Evolutionary conservation across 2,329 filamentous ascomycete species (phyloP), one percentile per base, ranked within the genome.

Genomic region (Dactylellina leptospora): DNA sequence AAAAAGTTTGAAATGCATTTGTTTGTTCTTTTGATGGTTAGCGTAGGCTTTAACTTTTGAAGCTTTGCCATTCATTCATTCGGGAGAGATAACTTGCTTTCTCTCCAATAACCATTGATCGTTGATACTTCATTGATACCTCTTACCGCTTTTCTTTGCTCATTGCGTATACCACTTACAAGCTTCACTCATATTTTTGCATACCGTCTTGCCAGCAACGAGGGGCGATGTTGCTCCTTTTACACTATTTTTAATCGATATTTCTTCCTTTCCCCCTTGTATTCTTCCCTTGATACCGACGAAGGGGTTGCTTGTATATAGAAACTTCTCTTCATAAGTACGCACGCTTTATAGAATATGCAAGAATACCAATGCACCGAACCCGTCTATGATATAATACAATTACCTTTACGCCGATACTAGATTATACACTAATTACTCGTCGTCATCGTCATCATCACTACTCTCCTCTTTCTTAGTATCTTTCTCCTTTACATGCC

Each of bases 21-120:
- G 22, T 3, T 50, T 45, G 50, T 60, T 27, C 23, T n/a, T 44
- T 53, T 53, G 27, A 22, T 54, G 50, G 50, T 40, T 66, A 66
- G 61, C 61, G 60, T 42, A n/a, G n/a, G n/a, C n/a, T n/a, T n/a
- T n/a, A n/a, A n/a, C n/a, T n/a, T n/a, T n/a, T n/a, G n/a, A n/a
- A n/a, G n/a, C n/a, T n/a, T n/a, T n/a, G n/a, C n/a, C n/a, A n/a
- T n/a, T n/a, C n/a, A n/a, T n/a, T n/a, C n/a, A n/a, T n/a, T n/a
- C n/a, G n/a, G n/a, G n/a, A n/a, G n/a, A n/a, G n/a, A n/a, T n/a
- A n/a, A n/a, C n/a, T n/a, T n/a, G n/a, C n/a, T n/a, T n/a, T n/a
- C n/a, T n/a, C n/a, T n/a, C n/a, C n/a, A n/a, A n/a, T n/a, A n/a
- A n/a, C n/a, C n/a, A n/a, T n/a, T n/a, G n/a, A n/a, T n/a, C n/a